Conservation (phyloP, 2,329 filamentous ascomycete species). For the Amphichorda felina region DNA sequence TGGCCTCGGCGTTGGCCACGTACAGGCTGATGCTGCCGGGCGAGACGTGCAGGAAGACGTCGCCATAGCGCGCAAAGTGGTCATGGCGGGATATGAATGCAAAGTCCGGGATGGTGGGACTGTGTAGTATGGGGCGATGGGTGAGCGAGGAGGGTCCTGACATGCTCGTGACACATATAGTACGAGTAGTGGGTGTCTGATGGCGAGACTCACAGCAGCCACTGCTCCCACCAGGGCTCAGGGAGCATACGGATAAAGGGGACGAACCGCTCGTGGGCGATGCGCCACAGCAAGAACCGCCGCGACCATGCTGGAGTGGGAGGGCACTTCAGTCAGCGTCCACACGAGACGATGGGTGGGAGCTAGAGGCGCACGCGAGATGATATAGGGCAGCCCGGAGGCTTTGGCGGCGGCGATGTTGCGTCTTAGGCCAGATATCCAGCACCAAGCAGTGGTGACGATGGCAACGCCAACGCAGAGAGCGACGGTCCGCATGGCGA, state of each 20-base stretch:
- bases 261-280: constrained; percentile 40
- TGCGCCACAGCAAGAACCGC: constrained; percentile 41
- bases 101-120: constrained; percentile 48
- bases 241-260: constrained; percentile 45
- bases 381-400: constrained; percentile 38
- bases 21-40: constrained; percentile 40
- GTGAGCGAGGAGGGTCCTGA: not conserved
- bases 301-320: constrained; percentile 29
- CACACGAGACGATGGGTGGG: not conserved
- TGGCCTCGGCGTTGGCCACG: constrained; percentile 51
- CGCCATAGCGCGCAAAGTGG: constrained; percentile 46
- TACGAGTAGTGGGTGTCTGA: too few species aligned
- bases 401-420: constrained; percentile 38
- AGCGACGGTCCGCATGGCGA: too few species aligned
- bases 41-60: constrained; percentile 53
- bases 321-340: not conserved
- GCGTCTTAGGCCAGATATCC: not conserved
- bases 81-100: constrained; percentile 41
- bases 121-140: constrained; percentile 11
- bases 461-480: too few species aligned
- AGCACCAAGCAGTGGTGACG: not conserved
- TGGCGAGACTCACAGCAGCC: constrained; percentile 52
- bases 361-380: constrained; percentile 34
- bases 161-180: constrained; percentile 1
- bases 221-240: constrained; percentile 38